These are phyloP conservation scores for Cutaneotrichosporon sp. DNA, from an alignment of 1,284 basidiomycete genomes.

Conservation along the genomic window DNA sequence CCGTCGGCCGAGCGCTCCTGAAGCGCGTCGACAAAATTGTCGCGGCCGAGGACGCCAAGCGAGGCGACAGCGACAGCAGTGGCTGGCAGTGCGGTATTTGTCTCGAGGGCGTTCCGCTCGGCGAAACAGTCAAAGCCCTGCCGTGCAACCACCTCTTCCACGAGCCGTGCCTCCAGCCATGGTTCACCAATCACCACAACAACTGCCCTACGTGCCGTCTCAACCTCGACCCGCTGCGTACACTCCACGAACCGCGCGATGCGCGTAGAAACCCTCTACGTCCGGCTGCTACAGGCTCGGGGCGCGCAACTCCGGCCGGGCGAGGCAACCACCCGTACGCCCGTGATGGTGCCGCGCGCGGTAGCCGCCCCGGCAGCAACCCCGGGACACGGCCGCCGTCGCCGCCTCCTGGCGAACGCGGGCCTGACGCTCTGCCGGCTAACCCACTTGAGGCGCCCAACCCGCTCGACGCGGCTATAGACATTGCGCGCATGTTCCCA, in stretches of 20 bases:
- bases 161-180: slow-evolving; percentile 40
- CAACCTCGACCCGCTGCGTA: slow-evolving; percentile 45
- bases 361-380: background rate
- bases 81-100: slow-evolving; percentile 45
- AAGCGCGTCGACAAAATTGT: slow-evolving; percentile 34
- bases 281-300: slow-evolving; percentile 21
- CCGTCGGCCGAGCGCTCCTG: slow-evolving; percentile 28
- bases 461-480: background rate
- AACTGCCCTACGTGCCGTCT: slow-evolving; percentile 47
- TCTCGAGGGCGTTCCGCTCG: slow-evolving; percentile 33
- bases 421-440: background rate
- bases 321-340: slow-evolving; percentile 24
- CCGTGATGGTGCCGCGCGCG: slow-evolving; percentile 1
- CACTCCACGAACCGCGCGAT: slow-evolving; percentile 26
- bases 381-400: background rate
- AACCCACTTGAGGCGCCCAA: background rate
- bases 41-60: slow-evolving; percentile 30
- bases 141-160: slow-evolving; percentile 48
- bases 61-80: slow-evolving; percentile 18
- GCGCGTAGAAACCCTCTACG: slow-evolving; percentile 23
- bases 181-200: slow-evolving; percentile 43
- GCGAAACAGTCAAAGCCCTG: slow-evolving; percentile 36
- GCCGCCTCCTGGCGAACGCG: background rate
- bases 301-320: slow-evolving; percentile 14
- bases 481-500: slow-evolving; percentile 15